phyloP scores from a whole-genome alignment of 2,329 filamentous ascomycete genomes.

The Zymoseptoria ardabiliae region DNA sequence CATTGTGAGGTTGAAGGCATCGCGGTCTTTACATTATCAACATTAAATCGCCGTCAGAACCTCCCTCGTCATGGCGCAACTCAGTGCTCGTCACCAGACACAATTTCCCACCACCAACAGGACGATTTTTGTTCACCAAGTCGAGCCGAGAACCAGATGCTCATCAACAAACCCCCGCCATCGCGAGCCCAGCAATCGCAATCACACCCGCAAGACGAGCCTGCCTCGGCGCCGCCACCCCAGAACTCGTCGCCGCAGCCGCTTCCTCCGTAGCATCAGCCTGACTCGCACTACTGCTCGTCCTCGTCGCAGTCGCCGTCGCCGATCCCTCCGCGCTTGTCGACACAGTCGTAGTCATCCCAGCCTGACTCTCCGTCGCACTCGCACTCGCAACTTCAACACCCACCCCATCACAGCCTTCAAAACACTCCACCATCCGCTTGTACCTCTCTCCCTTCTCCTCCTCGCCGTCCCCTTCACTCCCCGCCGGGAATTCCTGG shows the following conservation, averaged over 20 bases:
- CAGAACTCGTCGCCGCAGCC: neutral
- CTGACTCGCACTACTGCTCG: neutral
- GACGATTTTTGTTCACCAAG: too few species aligned
- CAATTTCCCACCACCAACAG: too few species aligned
- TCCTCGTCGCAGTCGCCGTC: neutral
- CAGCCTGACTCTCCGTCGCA: neutral
- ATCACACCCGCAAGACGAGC: neutral
- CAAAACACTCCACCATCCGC: neutral
- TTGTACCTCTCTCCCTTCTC: constrained; percentile 5
- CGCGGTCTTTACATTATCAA: neutral
- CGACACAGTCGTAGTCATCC: neutral
- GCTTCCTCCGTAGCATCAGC: neutral
- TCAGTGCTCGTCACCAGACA: too few species aligned
- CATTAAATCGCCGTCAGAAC: neutral
- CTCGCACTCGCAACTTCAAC: neutral
- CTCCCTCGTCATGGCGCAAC: too few species aligned
- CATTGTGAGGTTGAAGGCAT: neutral
- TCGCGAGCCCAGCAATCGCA: neutral
- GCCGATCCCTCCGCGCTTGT: neutral
- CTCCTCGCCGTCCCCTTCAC: neutral
- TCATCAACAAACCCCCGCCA: neutral
- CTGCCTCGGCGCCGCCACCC: neutral
- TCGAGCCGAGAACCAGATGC: too few species aligned
- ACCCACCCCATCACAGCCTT: neutral
- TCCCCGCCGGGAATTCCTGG: constrained; percentile 16